Percentiles rank a stretch among this genome's conserved stretches.
Conservation (phyloP, 371 early-diverging fungal species). For the Funneliformis caledonium region DNA sequence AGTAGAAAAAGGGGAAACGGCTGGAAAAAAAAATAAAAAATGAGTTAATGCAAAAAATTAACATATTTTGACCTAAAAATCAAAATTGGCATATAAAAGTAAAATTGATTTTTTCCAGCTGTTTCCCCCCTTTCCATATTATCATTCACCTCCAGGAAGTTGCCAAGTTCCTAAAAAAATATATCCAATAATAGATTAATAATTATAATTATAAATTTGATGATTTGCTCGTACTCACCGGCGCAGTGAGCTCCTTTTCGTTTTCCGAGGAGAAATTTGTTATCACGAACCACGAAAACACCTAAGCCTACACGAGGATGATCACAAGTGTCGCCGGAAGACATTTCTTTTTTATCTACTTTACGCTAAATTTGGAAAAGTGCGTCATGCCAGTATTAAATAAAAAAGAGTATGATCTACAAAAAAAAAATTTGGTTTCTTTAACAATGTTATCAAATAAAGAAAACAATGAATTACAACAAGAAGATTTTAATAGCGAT, state of each 20-base stretch:
- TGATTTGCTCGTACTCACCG: background rate
- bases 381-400: background rate
- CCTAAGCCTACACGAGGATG: constrained; percentile 29
- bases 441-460: background rate
- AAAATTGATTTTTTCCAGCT: no score
- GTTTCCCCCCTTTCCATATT: background rate
- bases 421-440: background rate
- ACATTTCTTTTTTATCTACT: background rate
- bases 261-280: constrained; percentile 25
- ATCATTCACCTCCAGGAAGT: constrained; percentile 32
- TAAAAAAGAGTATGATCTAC: background rate
- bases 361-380: no score
- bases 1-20: no score
- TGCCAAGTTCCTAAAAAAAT: constrained; percentile 30
- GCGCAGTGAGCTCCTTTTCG: constrained; percentile 27
- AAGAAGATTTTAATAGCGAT: constrained; percentile 16
- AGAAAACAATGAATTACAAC: background rate
- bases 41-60: no score
- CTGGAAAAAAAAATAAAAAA: no score
- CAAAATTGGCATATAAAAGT: no score
- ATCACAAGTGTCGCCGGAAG: background rate
- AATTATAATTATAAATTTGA: background rate
- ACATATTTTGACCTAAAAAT: no score
- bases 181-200: background rate
- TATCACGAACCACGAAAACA: constrained; percentile 6